Evolutionary conservation across 768 basidiomycete species (phyloP).

Genomic region (Multifurca ochricompacta): DNA sequence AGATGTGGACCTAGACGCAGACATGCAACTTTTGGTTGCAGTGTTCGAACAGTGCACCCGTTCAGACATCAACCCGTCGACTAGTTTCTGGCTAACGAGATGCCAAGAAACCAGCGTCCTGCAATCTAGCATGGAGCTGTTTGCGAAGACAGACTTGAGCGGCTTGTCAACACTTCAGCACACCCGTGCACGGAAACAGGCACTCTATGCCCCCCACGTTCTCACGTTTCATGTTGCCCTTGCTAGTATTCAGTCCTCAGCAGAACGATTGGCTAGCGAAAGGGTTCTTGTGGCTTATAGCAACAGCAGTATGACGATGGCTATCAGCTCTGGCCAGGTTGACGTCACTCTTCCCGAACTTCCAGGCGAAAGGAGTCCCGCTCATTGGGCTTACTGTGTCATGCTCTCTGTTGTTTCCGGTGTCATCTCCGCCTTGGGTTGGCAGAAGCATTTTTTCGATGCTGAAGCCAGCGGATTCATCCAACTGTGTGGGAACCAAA

Average conservation of each 20-base stretch:
- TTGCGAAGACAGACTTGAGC: slow-evolving; percentile 58
- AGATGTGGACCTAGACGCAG: slow-evolving; percentile 63
- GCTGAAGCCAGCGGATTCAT: slow-evolving; percentile 81
- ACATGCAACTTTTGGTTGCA: slow-evolving; percentile 73
- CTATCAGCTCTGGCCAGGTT: slow-evolving; percentile 69
- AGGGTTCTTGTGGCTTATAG: slow-evolving; percentile 77
- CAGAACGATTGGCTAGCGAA: slow-evolving; percentile 79
- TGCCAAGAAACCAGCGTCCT: slow-evolving; percentile 80
- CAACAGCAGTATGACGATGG: slow-evolving; percentile 68
- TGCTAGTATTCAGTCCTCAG: slow-evolving; percentile 65
- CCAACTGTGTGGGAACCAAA: slow-evolving; percentile 77
- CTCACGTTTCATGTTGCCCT: slow-evolving; percentile 83
- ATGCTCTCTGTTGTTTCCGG: slow-evolving; percentile 77
- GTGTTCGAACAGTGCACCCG: slow-evolving; percentile 79
- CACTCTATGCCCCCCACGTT: slow-evolving; percentile 69
- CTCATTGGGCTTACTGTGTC: slow-evolving; percentile 73
- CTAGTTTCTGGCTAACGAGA: slow-evolving; percentile 67
- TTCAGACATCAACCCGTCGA: slow-evolving; percentile 58
- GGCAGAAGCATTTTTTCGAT: slow-evolving; percentile 71
- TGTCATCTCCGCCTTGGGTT: slow-evolving; percentile 54
- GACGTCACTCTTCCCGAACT: slow-evolving; percentile 60
- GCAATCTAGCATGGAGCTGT: slow-evolving; percentile 63
- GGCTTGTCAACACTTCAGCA: slow-evolving; percentile 61
- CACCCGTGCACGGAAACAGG: slow-evolving; percentile 52
- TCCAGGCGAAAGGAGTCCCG: slow-evolving; percentile 68